Evolutionary conservation across 257 asterid species (phyloP).

Genomic region (Ajuga chamaepitys): DNA sequence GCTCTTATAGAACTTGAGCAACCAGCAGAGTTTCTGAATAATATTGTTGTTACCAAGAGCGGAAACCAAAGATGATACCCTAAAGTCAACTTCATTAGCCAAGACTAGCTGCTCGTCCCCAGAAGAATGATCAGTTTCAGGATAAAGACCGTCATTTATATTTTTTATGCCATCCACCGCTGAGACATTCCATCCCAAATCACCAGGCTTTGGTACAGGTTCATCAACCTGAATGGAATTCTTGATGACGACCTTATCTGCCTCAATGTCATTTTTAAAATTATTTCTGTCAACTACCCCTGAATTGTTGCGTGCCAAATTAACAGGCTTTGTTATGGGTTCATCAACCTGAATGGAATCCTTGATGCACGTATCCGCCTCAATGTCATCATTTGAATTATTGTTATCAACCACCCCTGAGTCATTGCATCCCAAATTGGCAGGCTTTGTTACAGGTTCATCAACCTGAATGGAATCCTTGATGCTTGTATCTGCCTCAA

Average conservation of each 20-base stretch:
- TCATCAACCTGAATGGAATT: slow-evolving; percentile 31
- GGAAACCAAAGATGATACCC: slow-evolving; percentile 63
- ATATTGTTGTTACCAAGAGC: slow-evolving; percentile 64
- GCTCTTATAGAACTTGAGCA: slow-evolving; percentile 75
- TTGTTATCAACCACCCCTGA: slow-evolving; percentile 31
- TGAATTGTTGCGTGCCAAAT: slow-evolving; percentile 25
- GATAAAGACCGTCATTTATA: slow-evolving; percentile 32
- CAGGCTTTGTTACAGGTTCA: slow-evolving; percentile 25
- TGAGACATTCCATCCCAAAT: slow-evolving; percentile 26
- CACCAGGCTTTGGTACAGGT: slow-evolving; percentile 21
- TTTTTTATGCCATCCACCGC: slow-evolving; percentile 31
- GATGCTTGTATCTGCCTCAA: slow-evolving; percentile 26
- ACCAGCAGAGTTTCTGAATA: slow-evolving; percentile 77
- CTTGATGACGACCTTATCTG: no score
- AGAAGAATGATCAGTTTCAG: slow-evolving; percentile 57
- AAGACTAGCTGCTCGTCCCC: slow-evolving; percentile 57
- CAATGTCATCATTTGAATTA: slow-evolving; percentile 28
- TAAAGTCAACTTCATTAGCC: slow-evolving; percentile 75
- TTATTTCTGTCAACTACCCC: slow-evolving; percentile 31
- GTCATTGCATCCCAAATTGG: slow-evolving; percentile 26
- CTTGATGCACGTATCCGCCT: no score
- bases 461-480: slow-evolving; percentile 28
- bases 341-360: slow-evolving; percentile 31
- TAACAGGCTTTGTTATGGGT: slow-evolving; percentile 19
- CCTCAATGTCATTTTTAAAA: slow-evolving; percentile 32